Evolutionary conservation across 805 yeast species (phyloP), one percentile per base, ranked within the genome.

Genomic region (Candida alai): DNA sequence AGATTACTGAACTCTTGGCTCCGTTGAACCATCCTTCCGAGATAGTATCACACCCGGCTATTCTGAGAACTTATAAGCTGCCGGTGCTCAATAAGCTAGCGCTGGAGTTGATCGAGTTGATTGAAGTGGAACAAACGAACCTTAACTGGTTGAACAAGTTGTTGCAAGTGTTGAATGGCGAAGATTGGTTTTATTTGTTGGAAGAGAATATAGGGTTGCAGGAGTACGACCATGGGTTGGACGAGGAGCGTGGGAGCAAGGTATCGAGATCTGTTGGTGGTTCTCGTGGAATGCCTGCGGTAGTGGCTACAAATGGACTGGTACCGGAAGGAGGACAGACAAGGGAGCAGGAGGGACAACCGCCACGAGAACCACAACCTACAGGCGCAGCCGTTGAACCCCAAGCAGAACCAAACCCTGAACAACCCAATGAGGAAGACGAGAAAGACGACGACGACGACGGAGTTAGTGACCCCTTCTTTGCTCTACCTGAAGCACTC

Each of bases 1-100:
- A 52, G 14, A 41, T 67, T 17, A 44, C 61, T 6, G 67, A 78
- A 28, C 65, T 88, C 13, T 61, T 93, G 40, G 76, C 81, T 4
- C 96, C 97, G 0, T 75, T 93, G 10, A 68, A 76, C 6, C 84
- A 84, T 37, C 93, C 96, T 0, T 69, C 84, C 2, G 96, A 93
- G 46, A 60, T 90, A 2, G 74, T 83, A 1, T 68, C 70, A 3
- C 89, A 86, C 49, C 81, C 80, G 10, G 75, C 86, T 1, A 65
- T 87, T 12, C 71, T 77, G 32, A 74, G 70, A 41, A 81, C 93
- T 0, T 93, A 74, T 56, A 75, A 72, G 36, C 68, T 62, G 61
- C 43, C 48, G 14, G 60, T 85, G 26, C 68, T 72, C 31, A 64
- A 71, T 24, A 53, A 51, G 29, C 58, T 93, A 43, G 84, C 95